Base-by-base conservation (phyloP, 225 moss, liverwort and hornwort genomes). In the Sphagnum contortum region DNA sequence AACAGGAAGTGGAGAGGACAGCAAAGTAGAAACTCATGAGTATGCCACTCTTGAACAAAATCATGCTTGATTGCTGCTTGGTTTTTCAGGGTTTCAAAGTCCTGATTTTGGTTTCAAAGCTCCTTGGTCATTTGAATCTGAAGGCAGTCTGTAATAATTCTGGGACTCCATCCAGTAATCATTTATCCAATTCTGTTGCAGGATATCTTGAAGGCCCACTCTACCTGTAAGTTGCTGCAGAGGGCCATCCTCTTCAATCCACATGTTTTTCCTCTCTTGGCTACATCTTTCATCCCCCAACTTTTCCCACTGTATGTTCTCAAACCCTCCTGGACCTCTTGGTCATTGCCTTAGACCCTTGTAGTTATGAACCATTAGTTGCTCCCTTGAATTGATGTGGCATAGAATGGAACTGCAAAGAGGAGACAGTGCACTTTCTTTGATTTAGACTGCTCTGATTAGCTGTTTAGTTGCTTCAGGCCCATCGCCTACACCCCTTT, bases 211-310 rank as follows among this genome's bases (percentile, higher is more conserved):
- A 51, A 79, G 84, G 78, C 76, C 73, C 69, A 73, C 88, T 80
- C 87, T 76, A 79, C 79, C 73, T 89, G 89, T 88, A 85, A 84
- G 90, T 87, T 84, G 82, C 75, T 84, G 76, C 76, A 79, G 52
- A 9, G 68, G 81, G 76, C 56, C 52, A 71, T 59, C 64, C 48
- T 48, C 67, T 56, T 29, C 29, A 29, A 29, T n/a, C n/a, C 56
- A 57, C n/a, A 65, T 63, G 71, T 29, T 61, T 64, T 66, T 69
- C 64, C 67, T 69, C 64, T 67, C 60, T 57, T 64, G 29, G 29
- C 29, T 29, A 0, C 29, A 29, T 29, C 29, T 45, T 13, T 48
- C 53, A 49, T 55, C 69, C 67, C 72, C 57, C 51, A 49, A 58
- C 57, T 70, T 54, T 67, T 69, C 72, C 62, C 69, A 48, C 66